phyloP scores from a whole-genome alignment of 2,329 filamentous ascomycete genomes.

The Didymella sp. region DNA sequence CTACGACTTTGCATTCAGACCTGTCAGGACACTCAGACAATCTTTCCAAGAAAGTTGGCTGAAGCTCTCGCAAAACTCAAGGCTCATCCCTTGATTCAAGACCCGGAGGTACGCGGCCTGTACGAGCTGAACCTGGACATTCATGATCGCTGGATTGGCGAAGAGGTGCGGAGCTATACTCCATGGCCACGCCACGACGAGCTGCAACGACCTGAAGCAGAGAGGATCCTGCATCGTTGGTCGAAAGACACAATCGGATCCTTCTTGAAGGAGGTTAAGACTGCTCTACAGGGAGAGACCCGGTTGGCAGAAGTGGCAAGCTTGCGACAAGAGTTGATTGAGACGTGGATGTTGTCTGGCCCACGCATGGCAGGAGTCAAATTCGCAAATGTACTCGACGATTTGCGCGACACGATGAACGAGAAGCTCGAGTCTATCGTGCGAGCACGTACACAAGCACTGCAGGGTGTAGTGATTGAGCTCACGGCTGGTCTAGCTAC shows the following conservation, averaged over 20 bases:
- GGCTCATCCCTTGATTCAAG: conserved; percentile 72
- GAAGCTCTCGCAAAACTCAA: conserved; percentile 74
- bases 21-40: conserved; percentile 74
- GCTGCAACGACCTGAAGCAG: conserved; percentile 51
- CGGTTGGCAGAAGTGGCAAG: conserved; percentile 74
- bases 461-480: conserved; percentile 70
- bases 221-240: conserved; percentile 51
- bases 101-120: conserved; percentile 68
- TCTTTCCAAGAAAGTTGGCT: conserved; percentile 75
- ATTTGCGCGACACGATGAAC: conserved; percentile 73
- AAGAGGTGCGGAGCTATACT: conserved; percentile 83
- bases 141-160: conserved; percentile 78
- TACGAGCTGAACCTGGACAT: conserved; percentile 79
- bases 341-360: conserved; percentile 76
- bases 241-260: conserved; percentile 48
- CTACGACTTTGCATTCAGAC: conserved; percentile 79
- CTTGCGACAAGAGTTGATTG: conserved; percentile 72
- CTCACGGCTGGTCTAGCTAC: conserved; percentile 66
- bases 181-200: conserved; percentile 88
- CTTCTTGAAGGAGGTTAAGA: conserved; percentile 65
- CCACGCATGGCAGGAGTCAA: conserved; percentile 71
- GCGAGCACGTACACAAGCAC: conserved; percentile 66
- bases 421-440: conserved; percentile 69
- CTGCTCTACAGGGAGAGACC: conserved; percentile 64
- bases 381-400: conserved; percentile 70